Base-by-base conservation (phyloP, 768 basidiomycete species). In the Kwoniella newhampshirensis region DNA sequence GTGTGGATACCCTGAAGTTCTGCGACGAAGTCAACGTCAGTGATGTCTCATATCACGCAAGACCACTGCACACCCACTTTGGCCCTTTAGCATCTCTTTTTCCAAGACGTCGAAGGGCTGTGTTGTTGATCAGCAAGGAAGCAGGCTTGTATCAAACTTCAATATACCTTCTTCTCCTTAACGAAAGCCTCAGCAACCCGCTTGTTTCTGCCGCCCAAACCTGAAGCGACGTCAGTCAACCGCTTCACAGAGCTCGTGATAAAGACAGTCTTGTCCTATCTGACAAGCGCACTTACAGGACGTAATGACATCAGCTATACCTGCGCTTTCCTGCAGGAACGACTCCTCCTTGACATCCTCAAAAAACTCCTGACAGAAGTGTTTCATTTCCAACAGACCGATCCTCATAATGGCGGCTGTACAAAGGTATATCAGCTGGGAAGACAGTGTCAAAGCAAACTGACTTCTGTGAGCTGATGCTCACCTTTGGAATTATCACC, bases 401-500 rank as follows among this genome's bases (percentile, higher is more conserved):
- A 79, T 79, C 23, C 80, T 71, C 78, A 81, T 81, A 68, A 81
- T 77, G 25, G 80, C 80, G 25, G 80, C 79, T 78, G 63, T 11
- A 21, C 0, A 17, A 28, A n/a, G n/a, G n/a, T n/a, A n/a, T n/a
- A n/a, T n/a, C n/a, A n/a, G n/a, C n/a, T 21, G 32, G 45, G 26
- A 54, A 47, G 17, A 36, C 42, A 37, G 36, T 36, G 28, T 36
- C 27, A 51, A 6, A 6, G 32, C 32, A 32, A 32, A 6, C 20
- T 17, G 13, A 27, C 12, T 1, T 18, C 20, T 8, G 35, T 15
- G 15, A 15, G 32, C 48, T 18, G 17, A 4, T 20, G 47, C 59
- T 27, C 41, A 77, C 76, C 76, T 59, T 79, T 78, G n/a, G 77
- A 67, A 65, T 79, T 79, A 66, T 76, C 74, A 18, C 79, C 80